Evolutionary conservation across 2,329 filamentous ascomycete genomes (phyloP).

Genomic region (Penicillium italicum): DNA sequence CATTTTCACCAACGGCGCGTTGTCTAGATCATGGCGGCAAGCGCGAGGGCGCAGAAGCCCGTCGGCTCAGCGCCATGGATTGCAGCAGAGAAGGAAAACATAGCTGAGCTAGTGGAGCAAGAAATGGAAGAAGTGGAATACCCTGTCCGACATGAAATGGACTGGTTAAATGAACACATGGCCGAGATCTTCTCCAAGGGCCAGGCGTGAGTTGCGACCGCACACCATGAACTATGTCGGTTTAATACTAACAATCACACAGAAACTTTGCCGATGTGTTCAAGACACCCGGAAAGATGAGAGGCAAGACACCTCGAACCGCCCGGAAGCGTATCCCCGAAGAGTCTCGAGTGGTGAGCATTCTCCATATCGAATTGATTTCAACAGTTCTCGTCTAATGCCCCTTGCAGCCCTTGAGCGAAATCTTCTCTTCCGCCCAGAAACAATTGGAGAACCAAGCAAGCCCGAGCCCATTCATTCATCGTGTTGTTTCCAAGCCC

Average conservation of each 20-base stretch:
- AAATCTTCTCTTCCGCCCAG: constrained; percentile 45
- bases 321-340: constrained; percentile 43
- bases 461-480: constrained; percentile 34
- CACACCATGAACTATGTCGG: not conserved
- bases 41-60: constrained; percentile 46
- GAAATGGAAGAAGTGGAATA: constrained; percentile 93
- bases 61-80: constrained; percentile 86
- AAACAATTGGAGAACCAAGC: constrained; percentile 36
- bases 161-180: constrained; percentile 99
- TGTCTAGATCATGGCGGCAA: constrained; percentile 43
- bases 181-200: constrained; percentile 83
- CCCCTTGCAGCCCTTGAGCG: constrained; percentile 44
- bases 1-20: constrained; percentile 26
- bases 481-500: constrained; percentile 36
- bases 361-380: constrained; percentile 3
- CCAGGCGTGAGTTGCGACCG: constrained; percentile 65
- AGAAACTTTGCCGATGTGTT: constrained; percentile 95
- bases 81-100: constrained; percentile 74
- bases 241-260: constrained; percentile 28
- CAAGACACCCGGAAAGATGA: constrained; percentile 59
- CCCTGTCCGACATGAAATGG: constrained; percentile 86
- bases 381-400: constrained; percentile 8
- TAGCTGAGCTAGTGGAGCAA: constrained; percentile 68
- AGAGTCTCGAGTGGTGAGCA: constrained; percentile 45
- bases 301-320: constrained; percentile 49